phyloP scores from a whole-genome alignment of 2,329 filamentous ascomycete species.

The Uncinocarpus reesii region DNA sequence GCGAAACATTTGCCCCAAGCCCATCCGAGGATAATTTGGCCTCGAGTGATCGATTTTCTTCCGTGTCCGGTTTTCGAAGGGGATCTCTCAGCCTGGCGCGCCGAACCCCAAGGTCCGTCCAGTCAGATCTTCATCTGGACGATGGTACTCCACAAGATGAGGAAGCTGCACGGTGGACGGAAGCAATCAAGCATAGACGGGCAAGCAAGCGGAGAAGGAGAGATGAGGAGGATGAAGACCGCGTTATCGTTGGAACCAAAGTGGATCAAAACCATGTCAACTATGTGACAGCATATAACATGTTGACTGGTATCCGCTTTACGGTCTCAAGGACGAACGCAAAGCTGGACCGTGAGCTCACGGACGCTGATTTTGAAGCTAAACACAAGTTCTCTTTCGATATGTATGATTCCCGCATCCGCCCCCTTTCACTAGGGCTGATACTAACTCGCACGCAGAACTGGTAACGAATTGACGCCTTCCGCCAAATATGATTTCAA shows the following conservation, averaged over 20 bases:
- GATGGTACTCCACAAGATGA: slow-evolving; percentile 70
- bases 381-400: slow-evolving; percentile 99
- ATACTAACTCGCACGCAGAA: slow-evolving; percentile 46
- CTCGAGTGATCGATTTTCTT: slow-evolving; percentile 74
- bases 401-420: slow-evolving; percentile 54
- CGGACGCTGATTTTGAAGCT: slow-evolving; percentile 81
- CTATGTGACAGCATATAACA: slow-evolving; percentile 97
- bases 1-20: slow-evolving; percentile 47
- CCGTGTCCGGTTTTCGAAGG: slow-evolving; percentile 54
- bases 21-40: slow-evolving; percentile 50
- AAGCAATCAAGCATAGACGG: slow-evolving; percentile 82
- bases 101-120: slow-evolving; percentile 70
- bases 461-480: slow-evolving; percentile 91
- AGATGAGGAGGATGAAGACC: slow-evolving; percentile 83
- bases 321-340: slow-evolving; percentile 93
- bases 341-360: slow-evolving; percentile 84
- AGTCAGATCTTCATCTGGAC: slow-evolving; percentile 73
- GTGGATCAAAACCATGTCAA: slow-evolving; percentile 96
- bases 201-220: slow-evolving; percentile 74
- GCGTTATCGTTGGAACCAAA: slow-evolving; percentile 88
- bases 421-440: not conserved
- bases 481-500: slow-evolving; percentile 99
- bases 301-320: slow-evolving; percentile 97
- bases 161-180: slow-evolving; percentile 82
- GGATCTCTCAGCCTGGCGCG: slow-evolving; percentile 75